These are phyloP conservation scores for Amorphotheca resinae DNA, from an alignment of 495 filamentous ascomycete species.

Conservation along the genomic window DNA sequence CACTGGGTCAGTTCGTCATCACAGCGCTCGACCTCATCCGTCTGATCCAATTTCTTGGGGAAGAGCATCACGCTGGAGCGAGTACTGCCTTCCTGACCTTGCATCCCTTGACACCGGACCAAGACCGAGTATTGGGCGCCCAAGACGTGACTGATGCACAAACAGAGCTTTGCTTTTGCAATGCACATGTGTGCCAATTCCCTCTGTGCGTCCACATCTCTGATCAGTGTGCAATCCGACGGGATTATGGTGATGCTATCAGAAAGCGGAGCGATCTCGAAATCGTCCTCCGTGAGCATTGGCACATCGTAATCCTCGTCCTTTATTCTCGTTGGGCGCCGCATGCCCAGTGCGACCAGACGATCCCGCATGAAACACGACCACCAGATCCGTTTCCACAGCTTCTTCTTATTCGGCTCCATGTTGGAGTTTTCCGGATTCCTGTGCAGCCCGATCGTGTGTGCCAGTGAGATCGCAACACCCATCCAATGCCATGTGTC, in stretches of 20 bases:
- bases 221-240: conserved; percentile 50
- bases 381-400: conserved; percentile 95
- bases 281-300: conserved; percentile 73
- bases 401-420: conserved; percentile 51
- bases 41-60: conserved; percentile 67
- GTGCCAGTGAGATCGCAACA: conserved; percentile 67
- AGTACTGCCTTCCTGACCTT: conserved; percentile 50
- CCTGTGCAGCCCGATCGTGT: conserved; percentile 73
- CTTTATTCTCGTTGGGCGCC: conserved; percentile 78
- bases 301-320: conserved; percentile 82
- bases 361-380: conserved; percentile 85
- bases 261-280: conserved; percentile 57
- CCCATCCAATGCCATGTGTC: conserved; percentile 93
- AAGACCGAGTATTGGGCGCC: conserved; percentile 82
- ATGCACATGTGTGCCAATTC: conserved; percentile 79
- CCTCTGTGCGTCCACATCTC: conserved; percentile 52
- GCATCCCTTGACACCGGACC: conserved; percentile 57
- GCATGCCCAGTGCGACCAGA: conserved; percentile 78
- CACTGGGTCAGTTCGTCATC: conserved; percentile 64
- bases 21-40: conserved; percentile 57
- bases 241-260: conserved; percentile 52
- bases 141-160: conserved; percentile 73
- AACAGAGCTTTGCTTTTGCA: conserved; percentile 78
- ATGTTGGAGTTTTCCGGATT: conserved; percentile 66
- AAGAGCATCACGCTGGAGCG: conserved; percentile 82